These are phyloP conservation scores for Fusarium chlamydosporum DNA, from an alignment of 2,329 filamentous ascomycete genomes.

Conservation along the genomic window DNA sequence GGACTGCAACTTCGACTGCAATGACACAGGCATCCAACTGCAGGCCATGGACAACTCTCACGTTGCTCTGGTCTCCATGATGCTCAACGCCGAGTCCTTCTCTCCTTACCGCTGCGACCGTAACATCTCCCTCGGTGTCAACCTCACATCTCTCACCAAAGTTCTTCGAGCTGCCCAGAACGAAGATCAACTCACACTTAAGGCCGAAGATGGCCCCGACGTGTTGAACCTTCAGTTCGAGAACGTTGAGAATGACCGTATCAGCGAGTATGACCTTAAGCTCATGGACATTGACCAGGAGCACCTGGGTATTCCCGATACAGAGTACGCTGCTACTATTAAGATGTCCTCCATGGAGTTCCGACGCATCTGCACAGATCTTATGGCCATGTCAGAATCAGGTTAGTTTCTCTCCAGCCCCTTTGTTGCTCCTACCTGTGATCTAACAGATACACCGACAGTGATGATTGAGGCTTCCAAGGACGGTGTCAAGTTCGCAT, in stretches of 20 bases:
- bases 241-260: constrained; percentile 86
- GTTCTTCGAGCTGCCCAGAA: constrained; percentile 94
- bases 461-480: constrained; percentile 97
- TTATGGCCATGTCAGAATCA: constrained; percentile 93
- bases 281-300: constrained; percentile 99
- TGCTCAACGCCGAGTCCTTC: constrained; percentile 96
- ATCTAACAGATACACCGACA: constrained; percentile 55
- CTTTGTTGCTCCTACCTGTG: background rate
- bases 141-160: constrained; percentile 96
- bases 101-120: constrained; percentile 97
- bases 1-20: constrained; percentile 99
- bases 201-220: constrained; percentile 97
- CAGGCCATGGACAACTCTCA: constrained; percentile 99
- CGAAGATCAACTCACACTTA: constrained; percentile 94
- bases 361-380: constrained; percentile 92
- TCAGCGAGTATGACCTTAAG: constrained; percentile 99
- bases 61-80: constrained; percentile 98
- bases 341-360: constrained; percentile 91
- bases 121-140: constrained; percentile 98
- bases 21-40: constrained; percentile 97
- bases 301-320: constrained; percentile 97
- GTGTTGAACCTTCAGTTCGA: constrained; percentile 97
- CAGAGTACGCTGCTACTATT: constrained; percentile 95
- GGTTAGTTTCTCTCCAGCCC: constrained; percentile 69
- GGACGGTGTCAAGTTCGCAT: constrained; percentile 96